phyloP scores from a whole-genome alignment of 2,329 filamentous ascomycete genomes.

The Nemania bipapillata region DNA sequence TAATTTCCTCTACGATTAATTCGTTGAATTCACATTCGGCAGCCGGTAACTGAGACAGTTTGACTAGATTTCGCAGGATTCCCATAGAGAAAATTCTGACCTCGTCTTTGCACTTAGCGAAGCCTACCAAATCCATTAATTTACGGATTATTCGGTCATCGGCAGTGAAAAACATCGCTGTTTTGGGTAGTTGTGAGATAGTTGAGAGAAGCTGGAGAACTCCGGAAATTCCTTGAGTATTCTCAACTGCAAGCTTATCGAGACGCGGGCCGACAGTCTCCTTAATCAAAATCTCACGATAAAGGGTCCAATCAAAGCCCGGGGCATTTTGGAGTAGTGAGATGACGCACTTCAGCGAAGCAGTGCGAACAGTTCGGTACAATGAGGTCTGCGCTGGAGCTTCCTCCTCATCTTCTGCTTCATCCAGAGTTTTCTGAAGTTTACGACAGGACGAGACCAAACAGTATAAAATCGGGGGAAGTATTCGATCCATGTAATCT shows the following conservation, averaged over 20 bases:
- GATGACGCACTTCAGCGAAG: conserved; percentile 84
- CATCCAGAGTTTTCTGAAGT: conserved; percentile 58
- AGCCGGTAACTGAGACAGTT: conserved; percentile 66
- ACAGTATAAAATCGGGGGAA: conserved; percentile 84
- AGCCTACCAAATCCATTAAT: conserved; percentile 76
- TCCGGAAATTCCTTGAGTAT: conserved; percentile 87
- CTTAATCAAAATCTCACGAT: conserved; percentile 74
- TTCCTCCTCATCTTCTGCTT: conserved; percentile 51
- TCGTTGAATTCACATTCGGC: conserved; percentile 67
- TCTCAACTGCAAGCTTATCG: conserved; percentile 82
- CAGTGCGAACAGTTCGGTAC: conserved; percentile 72
- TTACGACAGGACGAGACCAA: conserved; percentile 75
- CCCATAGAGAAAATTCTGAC: conserved; percentile 85
- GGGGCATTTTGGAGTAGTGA: conserved; percentile 79
- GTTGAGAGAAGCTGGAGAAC: conserved; percentile 82
- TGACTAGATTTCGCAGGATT: conserved; percentile 76
- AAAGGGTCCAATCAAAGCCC: conserved; percentile 76
- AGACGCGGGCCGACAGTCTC: conserved; percentile 82
- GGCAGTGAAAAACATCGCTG: conserved; percentile 72
- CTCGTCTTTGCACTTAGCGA: conserved; percentile 81
- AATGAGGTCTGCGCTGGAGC: conserved; percentile 64
- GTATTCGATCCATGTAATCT: conserved; percentile 73
- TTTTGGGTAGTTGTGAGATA: conserved; percentile 76
- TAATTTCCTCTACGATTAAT: conserved; percentile 65
- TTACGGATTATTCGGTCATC: conserved; percentile 74